Conservation (phyloP, 2,329 filamentous ascomycete species). For the Colletotrichum tropicale region DNA sequence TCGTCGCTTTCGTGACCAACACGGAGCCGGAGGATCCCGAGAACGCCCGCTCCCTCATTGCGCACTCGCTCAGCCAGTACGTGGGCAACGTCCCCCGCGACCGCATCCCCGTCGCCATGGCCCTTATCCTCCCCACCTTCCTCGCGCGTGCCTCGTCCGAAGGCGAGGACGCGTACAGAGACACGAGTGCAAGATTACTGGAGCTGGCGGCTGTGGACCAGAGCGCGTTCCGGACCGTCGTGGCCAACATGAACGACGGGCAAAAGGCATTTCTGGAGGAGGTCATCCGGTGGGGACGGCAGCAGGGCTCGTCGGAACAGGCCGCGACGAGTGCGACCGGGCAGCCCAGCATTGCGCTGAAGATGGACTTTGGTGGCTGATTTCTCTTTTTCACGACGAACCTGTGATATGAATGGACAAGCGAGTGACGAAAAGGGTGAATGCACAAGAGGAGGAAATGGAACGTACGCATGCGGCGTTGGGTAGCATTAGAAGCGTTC, state of each 20-base stretch:
- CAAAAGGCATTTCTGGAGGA: slow-evolving; percentile 82
- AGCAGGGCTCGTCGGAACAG: slow-evolving; percentile 44
- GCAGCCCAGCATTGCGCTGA: slow-evolving; percentile 86
- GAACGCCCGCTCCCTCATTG: slow-evolving; percentile 71
- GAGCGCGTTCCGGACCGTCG: slow-evolving; percentile 73
- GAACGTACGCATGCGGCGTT: background rate
- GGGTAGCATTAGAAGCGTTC: background rate
- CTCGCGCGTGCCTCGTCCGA: slow-evolving; percentile 74
- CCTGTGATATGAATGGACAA: background rate
- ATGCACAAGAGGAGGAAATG: background rate
- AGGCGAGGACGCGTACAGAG: slow-evolving; percentile 63
- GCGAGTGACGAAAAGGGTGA: background rate
- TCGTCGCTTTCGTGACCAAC: slow-evolving; percentile 76
- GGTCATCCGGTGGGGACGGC: slow-evolving; percentile 71
- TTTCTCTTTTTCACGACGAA: background rate
- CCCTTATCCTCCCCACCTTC: slow-evolving; percentile 78
- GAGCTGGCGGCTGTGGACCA: slow-evolving; percentile 83
- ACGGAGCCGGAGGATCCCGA: slow-evolving; percentile 79
- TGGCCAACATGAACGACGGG: slow-evolving; percentile 71
- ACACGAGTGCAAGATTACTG: slow-evolving; percentile 78
- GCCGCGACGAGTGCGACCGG: slow-evolving; percentile 47
- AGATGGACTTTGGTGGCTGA: slow-evolving; percentile 82
- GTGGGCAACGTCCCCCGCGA: slow-evolving; percentile 54
- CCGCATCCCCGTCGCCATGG: slow-evolving; percentile 66
- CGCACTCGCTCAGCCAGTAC: slow-evolving; percentile 78